Evolutionary conservation across 371 early-diverging fungal genomes (phyloP), one percentile per base, ranked within the genome.

Genomic region (Zopfochytrium polystomum): DNA sequence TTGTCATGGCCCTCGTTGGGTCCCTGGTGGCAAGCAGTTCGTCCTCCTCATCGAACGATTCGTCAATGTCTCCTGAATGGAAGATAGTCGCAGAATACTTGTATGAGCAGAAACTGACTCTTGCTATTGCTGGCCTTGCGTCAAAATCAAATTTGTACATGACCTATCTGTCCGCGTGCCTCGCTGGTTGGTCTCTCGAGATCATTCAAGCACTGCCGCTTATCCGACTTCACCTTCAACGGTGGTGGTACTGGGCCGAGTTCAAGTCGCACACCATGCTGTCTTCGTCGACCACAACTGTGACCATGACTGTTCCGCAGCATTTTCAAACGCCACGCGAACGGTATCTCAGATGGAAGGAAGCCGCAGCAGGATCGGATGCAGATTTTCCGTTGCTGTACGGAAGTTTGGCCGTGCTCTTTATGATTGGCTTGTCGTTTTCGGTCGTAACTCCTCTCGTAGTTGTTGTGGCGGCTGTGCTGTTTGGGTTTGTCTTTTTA

Each of bases 251-350:
- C n/a, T n/a, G n/a, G n/a, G 67, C 77, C 50, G 79, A 85, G 7
- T 76, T 81, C 44, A 62, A 71, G 23, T n/a, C n/a, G n/a, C n/a
- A n/a, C n/a, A n/a, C n/a, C n/a, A n/a, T n/a, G n/a, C n/a, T n/a
- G n/a, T n/a, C n/a, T n/a, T n/a, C n/a, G n/a, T n/a, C n/a, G n/a
- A n/a, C n/a, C n/a, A n/a, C n/a, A n/a, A n/a, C n/a, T n/a, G n/a
- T n/a, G n/a, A n/a, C n/a, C n/a, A 73, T 78, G 20, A 90, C 90
- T 38, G 90, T 91, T 2, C 85, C 91, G 31, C 85, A 90, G 66
- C 72, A 86, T 63, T 74, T 76, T 64, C 77, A 77, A 44, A 68
- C 85, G 49, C 87, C 83, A 38, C 75, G 85, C 58, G n/a, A n/a
- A n/a, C n/a, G n/a, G n/a, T n/a, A n/a, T n/a, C n/a, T n/a, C n/a